Evolutionary conservation across 2,329 filamentous ascomycete genomes (phyloP), one percentile per base, ranked within the genome.

Genomic region (Akanthomyces dipterigenus): DNA sequence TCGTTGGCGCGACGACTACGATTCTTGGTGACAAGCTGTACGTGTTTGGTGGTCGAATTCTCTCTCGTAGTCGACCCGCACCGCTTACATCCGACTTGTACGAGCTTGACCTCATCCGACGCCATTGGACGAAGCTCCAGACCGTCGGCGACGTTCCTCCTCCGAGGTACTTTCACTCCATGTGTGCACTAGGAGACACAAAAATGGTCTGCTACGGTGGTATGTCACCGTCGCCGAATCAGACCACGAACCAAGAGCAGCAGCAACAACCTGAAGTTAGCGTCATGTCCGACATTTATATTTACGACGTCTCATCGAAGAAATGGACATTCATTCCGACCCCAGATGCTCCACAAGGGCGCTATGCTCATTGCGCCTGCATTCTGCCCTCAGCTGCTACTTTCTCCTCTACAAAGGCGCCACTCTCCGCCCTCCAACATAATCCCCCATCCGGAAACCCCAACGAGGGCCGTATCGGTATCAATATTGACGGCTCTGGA

Each of bases 131-230:
- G 14, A 97, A 93, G 72, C 73, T 98, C 26, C 90, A 96, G 58
- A 87, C 90, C 0, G 82, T 80, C 31, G 95, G 95, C 49, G 92
- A 98, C 68, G 79, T 96, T 42, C 95, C 95, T 1, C 89, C 92
- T 2, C 91, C 95, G 9, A 85, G 95, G 64, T 99, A 99, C 73
- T 99, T 99, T 67, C 95, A 99, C 78, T 98, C 92, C 65, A 90
- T 98, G 73, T 99, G 95, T 72, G 84, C 91, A 1, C 78, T 99
- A 2, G 95, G 95, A 24, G 95, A 98, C 71, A 93, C 91, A 3
- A 99, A 98, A 74, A 82, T 99, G 73, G 93, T 99, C 3, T 98
- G 93, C 75, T 99, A 98, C 74, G 95, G 95, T 62, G 95, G 95
- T 67, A 99, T 99, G 95, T 97, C 93, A 11, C 93, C 93, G 1